Evolutionary conservation across 73 alveolate species (phyloP), one percentile per base, ranked within the genome.

Genomic region (Uronychia binucleata): DNA sequence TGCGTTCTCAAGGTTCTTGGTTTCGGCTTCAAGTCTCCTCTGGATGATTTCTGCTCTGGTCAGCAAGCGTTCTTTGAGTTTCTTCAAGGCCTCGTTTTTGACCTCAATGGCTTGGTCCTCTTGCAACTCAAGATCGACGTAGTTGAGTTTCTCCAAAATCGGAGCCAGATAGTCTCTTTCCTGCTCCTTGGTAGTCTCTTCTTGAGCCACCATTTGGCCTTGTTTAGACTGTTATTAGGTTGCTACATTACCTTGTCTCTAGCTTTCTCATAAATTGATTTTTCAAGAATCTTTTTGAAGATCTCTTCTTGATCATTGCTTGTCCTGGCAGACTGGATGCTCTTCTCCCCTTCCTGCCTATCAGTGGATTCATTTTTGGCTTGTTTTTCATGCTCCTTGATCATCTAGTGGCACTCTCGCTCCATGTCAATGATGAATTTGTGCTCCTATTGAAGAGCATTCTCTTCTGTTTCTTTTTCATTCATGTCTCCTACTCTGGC

Each of bases 41-140:
- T 92, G 81, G 34, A 94, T 94, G 34, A 94, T 94, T 28, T 88
- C 97, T 26, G 97, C 98, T 79, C 98, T 88, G n/a, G 93, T 80
- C 77, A 94, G 79, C 30, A 94, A 82, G 84, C 98, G 87, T 57
- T 95, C 98, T 76, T 93, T 95, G 26, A 95, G 87, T 81, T 94
- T 95, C 32, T 88, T 79, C 90, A 95, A 86, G 25, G 95, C 97
- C 46, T 93, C 97, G 75, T 93, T 93, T 87, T 95, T 84, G 46
- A 93, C 95, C 35, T 93, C 92, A 46, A 90, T 86, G 0, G 98
- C 98, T 30, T 93, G 97, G 27, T 89, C 90, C 26, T 90, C 93
- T 26, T 80, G 28, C 0, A 94, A 86, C 57, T 88, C 96, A 28
- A 57, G 79, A 74, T 90, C 91, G 28, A 78, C 78, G 26, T 91